phyloP scores from a whole-genome alignment of 78 protist genomes.

The Bigelowiella natans region DNA sequence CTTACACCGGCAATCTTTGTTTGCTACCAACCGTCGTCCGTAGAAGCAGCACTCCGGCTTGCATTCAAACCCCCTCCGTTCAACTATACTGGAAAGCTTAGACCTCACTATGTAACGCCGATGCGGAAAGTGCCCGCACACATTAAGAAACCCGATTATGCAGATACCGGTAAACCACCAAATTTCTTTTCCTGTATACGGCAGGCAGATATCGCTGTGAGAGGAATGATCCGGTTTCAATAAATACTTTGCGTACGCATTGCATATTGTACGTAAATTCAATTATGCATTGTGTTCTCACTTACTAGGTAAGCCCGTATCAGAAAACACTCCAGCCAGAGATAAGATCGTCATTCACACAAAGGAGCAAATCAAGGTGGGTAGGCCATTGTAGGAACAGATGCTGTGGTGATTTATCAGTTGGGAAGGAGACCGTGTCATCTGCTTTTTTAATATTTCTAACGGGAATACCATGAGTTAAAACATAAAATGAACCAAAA shows the following conservation, averaged over 20 bases:
- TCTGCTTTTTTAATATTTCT: too few species aligned
- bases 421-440: too few species aligned
- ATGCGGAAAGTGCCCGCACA: neutral
- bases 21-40: neutral
- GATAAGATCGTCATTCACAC: neutral
- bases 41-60: neutral
- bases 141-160: neutral
- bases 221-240: too few species aligned
- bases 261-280: neutral
- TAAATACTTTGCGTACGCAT: too few species aligned
- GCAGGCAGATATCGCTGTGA: too few species aligned
- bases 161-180: neutral
- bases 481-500: too few species aligned
- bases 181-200: too few species aligned
- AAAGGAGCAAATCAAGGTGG: neutral
- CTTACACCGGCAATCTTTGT: neutral
- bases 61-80: slow-evolving; percentile 3
- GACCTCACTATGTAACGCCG: slow-evolving; percentile 11
- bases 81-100: neutral
- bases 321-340: neutral
- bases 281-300: neutral
- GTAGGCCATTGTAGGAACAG: neutral
- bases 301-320: neutral
- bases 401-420: too few species aligned
- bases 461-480: too few species aligned